phyloP scores from a whole-genome alignment of 176 grass and related monocot species.

The bread wheat (Triticum aestivum) region DNA sequence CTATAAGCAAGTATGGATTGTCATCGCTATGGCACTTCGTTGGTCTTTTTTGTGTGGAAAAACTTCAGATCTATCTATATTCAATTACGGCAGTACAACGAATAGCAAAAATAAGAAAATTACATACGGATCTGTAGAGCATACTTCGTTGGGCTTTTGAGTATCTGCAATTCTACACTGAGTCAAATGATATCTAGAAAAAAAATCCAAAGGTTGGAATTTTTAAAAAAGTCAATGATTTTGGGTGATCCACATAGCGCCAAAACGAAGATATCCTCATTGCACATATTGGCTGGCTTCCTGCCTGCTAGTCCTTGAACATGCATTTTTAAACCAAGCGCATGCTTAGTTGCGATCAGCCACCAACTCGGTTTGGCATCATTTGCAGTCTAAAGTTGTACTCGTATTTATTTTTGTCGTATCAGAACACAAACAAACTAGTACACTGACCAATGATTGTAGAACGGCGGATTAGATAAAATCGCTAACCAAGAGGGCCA shows the following conservation, averaged over 20 bases:
- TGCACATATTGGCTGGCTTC: background rate
- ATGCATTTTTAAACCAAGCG: background rate
- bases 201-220: background rate
- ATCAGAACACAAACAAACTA: background rate
- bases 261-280: background rate
- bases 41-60: too few species aligned
- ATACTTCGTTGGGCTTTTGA: too few species aligned
- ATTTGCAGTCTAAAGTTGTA: background rate
- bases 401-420: too few species aligned
- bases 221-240: background rate
- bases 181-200: background rate
- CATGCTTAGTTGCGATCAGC: background rate
- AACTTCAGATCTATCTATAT: too few species aligned
- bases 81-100: too few species aligned
- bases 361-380: background rate
- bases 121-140: too few species aligned
- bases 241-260: background rate
- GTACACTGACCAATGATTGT: background rate
- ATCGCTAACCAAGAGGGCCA: background rate
- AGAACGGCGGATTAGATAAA: background rate
- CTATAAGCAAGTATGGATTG: too few species aligned
- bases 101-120: too few species aligned
- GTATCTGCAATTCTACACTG: too few species aligned
- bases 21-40: too few species aligned
- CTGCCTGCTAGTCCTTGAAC: background rate